A percentile compares a stretch with the other conserved stretches of the same genome.
phyloP scores from a whole-genome alignment of 306 rosid genomes.

The Cercis canadensis region DNA sequence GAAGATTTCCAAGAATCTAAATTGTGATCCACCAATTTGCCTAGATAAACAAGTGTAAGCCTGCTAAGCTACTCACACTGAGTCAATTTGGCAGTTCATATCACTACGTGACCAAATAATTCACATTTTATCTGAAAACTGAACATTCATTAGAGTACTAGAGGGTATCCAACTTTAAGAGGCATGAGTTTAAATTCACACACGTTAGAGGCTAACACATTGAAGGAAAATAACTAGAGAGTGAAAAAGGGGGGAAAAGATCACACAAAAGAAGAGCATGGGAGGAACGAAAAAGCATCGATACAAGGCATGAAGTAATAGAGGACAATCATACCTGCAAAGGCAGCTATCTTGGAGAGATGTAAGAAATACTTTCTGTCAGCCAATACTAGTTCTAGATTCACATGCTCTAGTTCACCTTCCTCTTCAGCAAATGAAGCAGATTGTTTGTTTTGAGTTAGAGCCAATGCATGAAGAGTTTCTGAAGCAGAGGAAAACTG shows the following conservation, averaged over 20 bases:
- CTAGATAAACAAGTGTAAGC: conserved; percentile 11
- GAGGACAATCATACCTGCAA: conserved; percentile 64
- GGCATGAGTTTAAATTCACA: conserved; percentile 18
- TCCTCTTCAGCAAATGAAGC: conserved; percentile 56
- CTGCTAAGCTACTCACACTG: conserved; percentile 19
- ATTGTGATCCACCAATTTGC: conserved; percentile 7
- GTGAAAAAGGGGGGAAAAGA: neutral
- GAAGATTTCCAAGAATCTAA: no score
- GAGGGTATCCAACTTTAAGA: conserved; percentile 19
- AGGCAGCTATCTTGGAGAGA: conserved; percentile 91
- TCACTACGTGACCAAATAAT: neutral
- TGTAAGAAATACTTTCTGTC: conserved; percentile 86
- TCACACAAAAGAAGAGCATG: neutral
- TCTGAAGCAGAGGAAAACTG: conserved; percentile 89
- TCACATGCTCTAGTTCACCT: conserved; percentile 43
- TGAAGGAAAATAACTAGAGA: conserved; percentile 28
- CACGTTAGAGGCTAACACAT: conserved; percentile 7
- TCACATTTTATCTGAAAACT: conserved; percentile 32
- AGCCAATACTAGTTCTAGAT: conserved; percentile 52
- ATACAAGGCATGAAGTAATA: conserved; percentile 21
- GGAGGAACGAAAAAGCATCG: conserved; percentile 15
- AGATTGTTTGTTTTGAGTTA: conserved; percentile 60
- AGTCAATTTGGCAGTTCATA: conserved; percentile 18
- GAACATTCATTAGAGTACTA: conserved; percentile 16
- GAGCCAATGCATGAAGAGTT: conserved; percentile 83